These are phyloP conservation scores for Phytophthora boehmeriae DNA, from an alignment of 352 stramenopile genomes.

Conservation along the genomic window DNA sequence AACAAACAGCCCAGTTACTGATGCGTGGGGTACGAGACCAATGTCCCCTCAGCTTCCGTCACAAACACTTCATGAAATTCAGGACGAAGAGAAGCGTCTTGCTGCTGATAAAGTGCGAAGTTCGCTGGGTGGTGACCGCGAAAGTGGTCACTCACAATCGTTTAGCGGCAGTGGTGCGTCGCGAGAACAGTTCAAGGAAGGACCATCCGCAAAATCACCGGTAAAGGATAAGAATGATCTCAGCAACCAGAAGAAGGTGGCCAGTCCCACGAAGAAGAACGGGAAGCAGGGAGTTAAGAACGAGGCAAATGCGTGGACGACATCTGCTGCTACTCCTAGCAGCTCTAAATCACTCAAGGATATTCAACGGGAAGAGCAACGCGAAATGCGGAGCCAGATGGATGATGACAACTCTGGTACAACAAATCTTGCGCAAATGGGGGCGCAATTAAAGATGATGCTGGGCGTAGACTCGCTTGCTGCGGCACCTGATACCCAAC, in stretches of 20 bases:
- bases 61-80: constrained; percentile 44
- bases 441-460: constrained; percentile 89
- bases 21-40: constrained; percentile 41
- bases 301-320: constrained; percentile 49
- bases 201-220: constrained; percentile 20
- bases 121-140: neutral
- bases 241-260: constrained; percentile 35
- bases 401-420: constrained; percentile 32
- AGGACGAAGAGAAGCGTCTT: constrained; percentile 53
- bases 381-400: constrained; percentile 65
- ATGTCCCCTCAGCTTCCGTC: constrained; percentile 24
- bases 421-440: constrained; percentile 79
- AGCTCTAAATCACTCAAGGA: constrained; percentile 71
- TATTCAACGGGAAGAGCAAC: constrained; percentile 84
- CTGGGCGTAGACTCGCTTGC: constrained; percentile 63
- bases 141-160: neutral
- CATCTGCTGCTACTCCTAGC: constrained; percentile 15
- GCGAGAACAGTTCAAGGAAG: constrained; percentile 12
- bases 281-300: constrained; percentile 25
- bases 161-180: neutral
- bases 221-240: constrained; percentile 14
- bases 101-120: constrained; percentile 20
- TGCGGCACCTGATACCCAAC: constrained; percentile 16
- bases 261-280: constrained; percentile 35
- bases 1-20: constrained; percentile 23